Evolutionary conservation across 2,329 filamentous ascomycete genomes (phyloP), one percentile per base, ranked within the genome.

Genomic region (Talaromyces marneffei): DNA sequence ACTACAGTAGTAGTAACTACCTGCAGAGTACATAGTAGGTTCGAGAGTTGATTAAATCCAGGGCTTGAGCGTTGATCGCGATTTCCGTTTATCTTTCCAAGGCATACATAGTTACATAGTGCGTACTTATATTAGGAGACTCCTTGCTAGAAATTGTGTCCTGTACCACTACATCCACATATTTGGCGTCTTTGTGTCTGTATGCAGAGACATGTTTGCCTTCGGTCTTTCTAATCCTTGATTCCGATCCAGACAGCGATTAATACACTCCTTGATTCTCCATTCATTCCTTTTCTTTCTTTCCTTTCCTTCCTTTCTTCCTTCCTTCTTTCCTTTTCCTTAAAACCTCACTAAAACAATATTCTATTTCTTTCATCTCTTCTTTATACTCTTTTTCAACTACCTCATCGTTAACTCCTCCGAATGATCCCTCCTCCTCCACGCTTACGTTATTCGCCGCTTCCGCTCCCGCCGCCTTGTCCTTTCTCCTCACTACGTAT

Each of bases 401-500:
- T n/a, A n/a, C n/a, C n/a, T n/a, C n/a, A n/a, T n/a, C n/a, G n/a
- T n/a, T 23, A 33, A 16, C 7, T 2, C 8, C 37, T 25, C 33
- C 25, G 23, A 33, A 57, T 31, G 23, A 39, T 37, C 20, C 29
- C 18, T 46, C 46, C 42, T 48, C 44, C 12, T 48, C 25, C 23
- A 48, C 44, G 44, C 23, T 9, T 48, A 48, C 44, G 44, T 29
- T 29, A 16, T 27, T 39, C 31, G 44, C 57, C 35, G 57, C 42
- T 48, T 16, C 44, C 31, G 44, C 44, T 52, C 44, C 57, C 57
- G 57, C 57, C 57, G 42, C 57, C 8, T 50, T 16, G 18, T 35
- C 56, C 12, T 33, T 35, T 10, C 55, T 31, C 42, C 39, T 10
- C 20, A 12, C 18, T n/a, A 20, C 37, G 20, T 8, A 8, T 8